Base-by-base conservation (phyloP, 179 eudicot species). In the Vitellaria paradoxa region DNA sequence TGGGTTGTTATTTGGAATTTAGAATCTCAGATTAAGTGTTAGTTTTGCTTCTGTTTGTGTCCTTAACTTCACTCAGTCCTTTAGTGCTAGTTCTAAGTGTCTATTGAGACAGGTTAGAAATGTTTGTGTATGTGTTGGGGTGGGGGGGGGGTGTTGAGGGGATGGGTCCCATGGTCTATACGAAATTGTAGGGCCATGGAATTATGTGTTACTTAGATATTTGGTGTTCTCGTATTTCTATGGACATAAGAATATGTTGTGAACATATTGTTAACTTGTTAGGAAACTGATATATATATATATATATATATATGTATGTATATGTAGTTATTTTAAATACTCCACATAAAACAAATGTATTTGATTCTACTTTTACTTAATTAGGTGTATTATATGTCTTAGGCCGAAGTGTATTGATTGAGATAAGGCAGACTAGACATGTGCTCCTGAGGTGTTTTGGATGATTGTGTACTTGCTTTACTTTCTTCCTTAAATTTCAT, bases 381-480 rank as follows among this genome's bases (percentile, higher is more conserved):
- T 59, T 76, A 37, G 26, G 42, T 20, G 85, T 69, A 74, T 68
- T 61, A 72, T 71, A 17, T 24, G 40, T 46, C 50, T 37, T 56
- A 57, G 62, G 23, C 17, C 15, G 50, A 47, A 10, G 9, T 23
- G 18, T 13, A 21, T 23, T 74, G 42, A 9, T 47, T 46, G 57
- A 46, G 47, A 42, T 72, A 11, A 9, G 24, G 63, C 9, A 71
- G 47, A 24, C 42, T 4, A 50, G 8, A 68, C 18, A 15, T 61
- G 67, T 37, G 11, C 55, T 20, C 26, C 49, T 14, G 14, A 14
- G n/a, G 12, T 55, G 13, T 11, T 59, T 6, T 49, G 11, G 14
- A 15, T 24, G 6, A 53, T 37, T 65, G 13, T 37, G 2, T 57
- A 20, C 17, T 60, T n/a, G 40, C 52, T 63, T 1, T 59, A 7